Percentiles rank a stretch among this genome's conserved stretches.
Evolutionary conservation across 306 rosid species (phyloP).

Genomic region (Pterocarpus santalinus): DNA sequence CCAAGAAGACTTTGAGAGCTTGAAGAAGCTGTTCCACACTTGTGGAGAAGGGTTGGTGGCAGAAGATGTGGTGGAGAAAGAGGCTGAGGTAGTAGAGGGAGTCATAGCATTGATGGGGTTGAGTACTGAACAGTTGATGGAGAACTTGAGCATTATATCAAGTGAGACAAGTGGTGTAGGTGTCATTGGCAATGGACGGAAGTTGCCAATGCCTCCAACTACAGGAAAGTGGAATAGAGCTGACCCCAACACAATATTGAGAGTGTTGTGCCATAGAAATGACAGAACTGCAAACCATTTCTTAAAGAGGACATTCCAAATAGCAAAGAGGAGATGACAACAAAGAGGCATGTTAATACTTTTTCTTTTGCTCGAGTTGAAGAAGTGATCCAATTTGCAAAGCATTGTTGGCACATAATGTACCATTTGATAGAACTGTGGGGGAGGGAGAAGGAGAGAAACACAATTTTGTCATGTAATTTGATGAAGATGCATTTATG

Average conservation of each 20-base stretch:
- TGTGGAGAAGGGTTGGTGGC: slow-evolving; percentile 73
- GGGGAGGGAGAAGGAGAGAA: slow-evolving; percentile 2
- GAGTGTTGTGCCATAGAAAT: slow-evolving; percentile 87
- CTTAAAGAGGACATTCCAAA: slow-evolving; percentile 81
- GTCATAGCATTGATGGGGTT: slow-evolving; percentile 76
- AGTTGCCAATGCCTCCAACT: slow-evolving; percentile 91
- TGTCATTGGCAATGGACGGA: slow-evolving; percentile 61
- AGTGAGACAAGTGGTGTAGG: slow-evolving; percentile 73
- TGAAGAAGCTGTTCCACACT: slow-evolving; percentile 63
- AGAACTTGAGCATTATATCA: slow-evolving; percentile 70
- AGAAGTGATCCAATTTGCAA: not conserved
- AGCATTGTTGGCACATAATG: not conserved
- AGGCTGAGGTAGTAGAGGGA: slow-evolving; percentile 78
- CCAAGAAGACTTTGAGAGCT: slow-evolving; percentile 70
- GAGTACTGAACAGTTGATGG: slow-evolving; percentile 74
- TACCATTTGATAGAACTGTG: not conserved
- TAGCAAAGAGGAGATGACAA: slow-evolving; percentile 77
- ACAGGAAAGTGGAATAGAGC: slow-evolving; percentile 83
- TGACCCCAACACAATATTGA: slow-evolving; percentile 87
- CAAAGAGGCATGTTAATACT: not conserved
- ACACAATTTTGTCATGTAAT: slow-evolving; percentile 8
- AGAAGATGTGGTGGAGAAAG: slow-evolving; percentile 70
- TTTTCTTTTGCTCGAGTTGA: slow-evolving; percentile 15
- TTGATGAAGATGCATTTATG: not conserved
- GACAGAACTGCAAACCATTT: slow-evolving; percentile 75